Evolutionary conservation across 108 stramenopile genomes (phyloP).

Genomic region (Cyclostephanos tholiformis): DNA sequence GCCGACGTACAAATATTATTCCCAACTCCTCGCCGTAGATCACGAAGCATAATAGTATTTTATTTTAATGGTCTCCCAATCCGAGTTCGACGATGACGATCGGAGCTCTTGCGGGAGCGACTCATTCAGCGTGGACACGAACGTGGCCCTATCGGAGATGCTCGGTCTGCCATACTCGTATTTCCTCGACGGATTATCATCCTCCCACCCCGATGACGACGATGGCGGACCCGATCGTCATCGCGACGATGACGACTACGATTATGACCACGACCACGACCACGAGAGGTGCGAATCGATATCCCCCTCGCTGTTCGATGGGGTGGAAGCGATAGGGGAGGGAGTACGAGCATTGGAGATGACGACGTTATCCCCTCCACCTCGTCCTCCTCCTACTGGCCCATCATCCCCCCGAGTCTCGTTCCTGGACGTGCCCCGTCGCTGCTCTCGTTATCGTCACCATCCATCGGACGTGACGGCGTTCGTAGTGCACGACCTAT

Average conservation of each 20-base stretch:
- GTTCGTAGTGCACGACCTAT: constrained; percentile 48
- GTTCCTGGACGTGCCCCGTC: constrained; percentile 26
- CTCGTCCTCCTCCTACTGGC: background rate
- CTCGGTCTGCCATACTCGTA: background rate
- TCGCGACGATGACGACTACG: background rate
- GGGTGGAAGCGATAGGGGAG: background rate
- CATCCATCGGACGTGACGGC: constrained; percentile 53
- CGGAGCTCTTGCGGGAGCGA: too few species aligned
- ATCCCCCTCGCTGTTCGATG: background rate
- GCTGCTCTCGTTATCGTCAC: constrained; percentile 59
- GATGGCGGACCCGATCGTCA: too few species aligned
- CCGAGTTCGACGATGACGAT: too few species aligned
- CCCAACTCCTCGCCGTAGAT: too few species aligned
- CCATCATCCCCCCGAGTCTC: constrained; percentile 28
- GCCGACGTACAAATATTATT: too few species aligned
- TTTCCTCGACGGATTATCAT: background rate
- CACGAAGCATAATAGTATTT: too few species aligned
- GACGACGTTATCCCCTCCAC: background rate
- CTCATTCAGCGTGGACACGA: constrained; percentile 6
- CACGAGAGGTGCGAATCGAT: background rate
- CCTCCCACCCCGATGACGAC: background rate
- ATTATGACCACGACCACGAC: too few species aligned
- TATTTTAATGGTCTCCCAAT: too few species aligned
- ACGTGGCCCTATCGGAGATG: constrained; percentile 11
- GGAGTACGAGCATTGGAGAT: too few species aligned